phyloP scores from a whole-genome alignment of 768 basidiomycete genomes.

The Dioszegia hungarica region DNA sequence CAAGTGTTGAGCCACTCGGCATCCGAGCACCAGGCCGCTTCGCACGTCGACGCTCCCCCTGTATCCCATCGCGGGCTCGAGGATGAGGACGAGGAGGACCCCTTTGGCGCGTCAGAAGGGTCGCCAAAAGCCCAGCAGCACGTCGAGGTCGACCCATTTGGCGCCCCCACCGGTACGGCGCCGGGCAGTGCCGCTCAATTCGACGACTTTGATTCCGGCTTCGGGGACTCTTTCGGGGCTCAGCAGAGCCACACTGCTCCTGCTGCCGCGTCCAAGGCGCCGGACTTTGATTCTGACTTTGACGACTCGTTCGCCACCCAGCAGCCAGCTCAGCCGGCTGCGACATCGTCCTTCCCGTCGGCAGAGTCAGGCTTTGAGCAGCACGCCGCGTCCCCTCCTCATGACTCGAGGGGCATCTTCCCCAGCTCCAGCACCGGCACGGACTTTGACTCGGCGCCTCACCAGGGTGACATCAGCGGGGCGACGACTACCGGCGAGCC shows the following conservation, averaged over 20 bases:
- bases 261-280: neutral
- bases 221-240: constrained; percentile 4
- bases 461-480: too few species aligned
- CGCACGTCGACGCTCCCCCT: too few species aligned
- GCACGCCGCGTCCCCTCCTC: too few species aligned
- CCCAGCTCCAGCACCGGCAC: constrained; percentile 10
- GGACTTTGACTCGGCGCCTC: constrained; percentile 49
- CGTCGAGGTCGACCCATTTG: constrained; percentile 29
- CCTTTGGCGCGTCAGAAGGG: constrained; percentile 15
- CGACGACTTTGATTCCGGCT: constrained; percentile 3
- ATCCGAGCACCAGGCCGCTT: too few species aligned
- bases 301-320: constrained; percentile 46
- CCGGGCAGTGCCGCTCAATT: neutral
- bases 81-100: constrained; percentile 9
- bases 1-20: too few species aligned
- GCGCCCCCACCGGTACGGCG: neutral
- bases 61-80: neutral
- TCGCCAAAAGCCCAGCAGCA: neutral
- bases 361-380: too few species aligned
- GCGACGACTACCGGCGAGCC: too few species aligned
- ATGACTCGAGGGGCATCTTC: too few species aligned
- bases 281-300: constrained; percentile 37
- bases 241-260: neutral
- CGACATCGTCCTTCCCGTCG: constrained; percentile 3
- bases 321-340: neutral